phyloP scores from a whole-genome alignment of 352 stramenopile genomes.

The Phytophthora tentaculata region DNA sequence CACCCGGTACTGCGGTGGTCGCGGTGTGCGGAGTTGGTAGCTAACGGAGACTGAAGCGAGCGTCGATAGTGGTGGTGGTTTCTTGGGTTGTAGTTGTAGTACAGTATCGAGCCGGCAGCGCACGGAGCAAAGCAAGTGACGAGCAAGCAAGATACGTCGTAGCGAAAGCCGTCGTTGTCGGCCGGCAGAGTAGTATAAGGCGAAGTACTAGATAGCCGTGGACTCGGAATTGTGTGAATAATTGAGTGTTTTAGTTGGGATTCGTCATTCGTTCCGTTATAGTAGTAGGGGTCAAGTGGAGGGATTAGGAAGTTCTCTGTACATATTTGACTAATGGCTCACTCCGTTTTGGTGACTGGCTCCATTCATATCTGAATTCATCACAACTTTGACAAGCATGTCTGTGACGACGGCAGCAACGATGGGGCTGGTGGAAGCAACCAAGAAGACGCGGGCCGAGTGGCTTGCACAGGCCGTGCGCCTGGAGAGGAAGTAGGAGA shows the following conservation, averaged over 20 bases:
- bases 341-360: not conserved
- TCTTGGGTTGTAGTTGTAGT: not conserved
- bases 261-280: no score
- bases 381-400: no score
- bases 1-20: constrained; percentile 72
- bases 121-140: no score
- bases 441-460: constrained; percentile 36
- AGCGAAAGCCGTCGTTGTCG: not conserved
- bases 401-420: not conserved
- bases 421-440: constrained; percentile 34
- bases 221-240: constrained; percentile 28
- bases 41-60: not conserved
- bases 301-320: not conserved
- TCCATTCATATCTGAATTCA: no score
- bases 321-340: constrained; percentile 6
- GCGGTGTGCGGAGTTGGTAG: not conserved
- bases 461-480: constrained; percentile 38
- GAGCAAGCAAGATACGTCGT: not conserved
- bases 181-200: constrained; percentile 19
- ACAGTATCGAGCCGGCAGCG: not conserved
- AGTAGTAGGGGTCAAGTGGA: not conserved
- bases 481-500: constrained; percentile 36
- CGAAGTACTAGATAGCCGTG: constrained; percentile 18
- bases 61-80: not conserved
- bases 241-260: constrained; percentile 12